Conservation (phyloP, 371 early-diverging fungal species). For the Mucor lusitanicus region DNA sequence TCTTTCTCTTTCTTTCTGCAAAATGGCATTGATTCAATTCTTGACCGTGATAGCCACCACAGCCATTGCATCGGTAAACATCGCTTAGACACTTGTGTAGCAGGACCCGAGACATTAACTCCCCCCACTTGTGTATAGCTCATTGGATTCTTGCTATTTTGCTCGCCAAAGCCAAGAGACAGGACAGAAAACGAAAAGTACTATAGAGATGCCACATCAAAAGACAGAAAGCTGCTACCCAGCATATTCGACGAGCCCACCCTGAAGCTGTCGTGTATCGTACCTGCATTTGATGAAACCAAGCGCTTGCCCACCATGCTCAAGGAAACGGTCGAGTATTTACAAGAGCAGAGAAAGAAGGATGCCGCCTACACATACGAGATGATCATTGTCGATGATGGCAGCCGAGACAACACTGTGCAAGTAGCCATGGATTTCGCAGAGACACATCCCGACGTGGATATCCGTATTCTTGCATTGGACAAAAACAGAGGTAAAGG, state of each 20-base stretch:
- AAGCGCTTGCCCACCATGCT: constrained; percentile 84
- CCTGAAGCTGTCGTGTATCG: constrained; percentile 76
- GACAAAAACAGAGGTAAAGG: constrained; percentile 93
- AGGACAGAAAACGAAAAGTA: constrained; percentile 57
- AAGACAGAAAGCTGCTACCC: constrained; percentile 33
- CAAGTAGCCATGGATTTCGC: constrained; percentile 71
- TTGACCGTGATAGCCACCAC: neutral
- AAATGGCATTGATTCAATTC: constrained; percentile 6
- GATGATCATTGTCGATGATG: constrained; percentile 92
- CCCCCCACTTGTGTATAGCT: constrained; percentile 33
- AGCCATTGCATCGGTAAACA: constrained; percentile 7
- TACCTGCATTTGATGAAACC: constrained; percentile 94
- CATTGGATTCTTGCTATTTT: constrained; percentile 38
- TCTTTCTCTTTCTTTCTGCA: neutral
- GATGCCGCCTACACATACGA: constrained; percentile 70
- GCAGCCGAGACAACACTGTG: constrained; percentile 78
- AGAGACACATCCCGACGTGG: constrained; percentile 46
- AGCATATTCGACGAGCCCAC: constrained; percentile 50
- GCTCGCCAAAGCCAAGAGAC: constrained; percentile 56
- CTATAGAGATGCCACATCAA: constrained; percentile 43
- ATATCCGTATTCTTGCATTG: constrained; percentile 76
- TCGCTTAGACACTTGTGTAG: no score
- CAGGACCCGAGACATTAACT: neutral
- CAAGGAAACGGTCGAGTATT: constrained; percentile 71
- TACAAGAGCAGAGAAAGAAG: constrained; percentile 46